Evolutionary conservation across 352 stramenopile species (phyloP), one percentile per base, ranked within the genome.

Genomic region (Hyaloperonospora arabidopsidis): DNA sequence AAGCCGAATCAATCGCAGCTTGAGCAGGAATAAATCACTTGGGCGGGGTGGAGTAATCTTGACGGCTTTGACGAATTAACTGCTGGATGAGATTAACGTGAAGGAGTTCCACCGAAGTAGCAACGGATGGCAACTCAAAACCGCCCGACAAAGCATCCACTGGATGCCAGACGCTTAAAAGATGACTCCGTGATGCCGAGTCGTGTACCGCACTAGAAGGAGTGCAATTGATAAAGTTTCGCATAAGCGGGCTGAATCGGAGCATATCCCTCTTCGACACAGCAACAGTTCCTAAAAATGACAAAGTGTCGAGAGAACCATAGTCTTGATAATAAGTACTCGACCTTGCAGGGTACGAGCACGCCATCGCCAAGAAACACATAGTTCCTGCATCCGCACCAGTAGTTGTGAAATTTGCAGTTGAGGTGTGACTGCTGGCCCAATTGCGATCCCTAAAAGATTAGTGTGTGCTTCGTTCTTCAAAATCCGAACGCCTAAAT

Each of bases 41-140:
- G 7, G 43, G 43, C 10, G 34, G 19, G 1, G 13, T 12, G 4
- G 17, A 7, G 2, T 34, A 8, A 10, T 43, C 28, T 12, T 22
- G 34, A n/a, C 44, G 35, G 13, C n/a, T n/a, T 14, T 59, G 21
- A 5, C 44, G 19, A 36, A 43, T 48, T 15, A 59, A 19, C 11
- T 58, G 52, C 5, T 29, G 29, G 6, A 57, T 57, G 2, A 56
- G 22, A 15, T 57, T 51, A 1, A 57, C 51, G 19, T 51, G 41
- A 1, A 51, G 43, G 1, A 51, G 35, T 15, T 59, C 35, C 0
- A 49, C 45, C 14, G 21, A 59, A 3, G n/a, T 34, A 35, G 52
- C 10, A 7, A 52, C 21, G 17, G 34, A n/a, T 14, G n/a, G 44
- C 21, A 49, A 23, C 15, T 59, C 44, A 0, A 49, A 13, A 29